Conservation (phyloP, 768 basidiomycete species). For the Lentinus tigrinus region DNA sequence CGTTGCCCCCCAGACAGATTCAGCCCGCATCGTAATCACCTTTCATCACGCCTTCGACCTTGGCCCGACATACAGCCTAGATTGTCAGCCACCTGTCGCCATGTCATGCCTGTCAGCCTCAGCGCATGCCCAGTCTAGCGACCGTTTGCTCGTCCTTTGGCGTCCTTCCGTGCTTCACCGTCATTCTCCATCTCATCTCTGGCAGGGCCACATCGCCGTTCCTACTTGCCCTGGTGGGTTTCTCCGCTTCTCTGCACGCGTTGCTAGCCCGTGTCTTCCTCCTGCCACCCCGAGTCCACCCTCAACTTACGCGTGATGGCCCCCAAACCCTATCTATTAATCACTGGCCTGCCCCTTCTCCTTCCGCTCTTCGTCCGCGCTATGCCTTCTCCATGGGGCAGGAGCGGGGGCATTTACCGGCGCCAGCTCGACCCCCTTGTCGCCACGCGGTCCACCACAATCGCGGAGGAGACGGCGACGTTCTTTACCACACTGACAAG, state of each 20-base stretch:
- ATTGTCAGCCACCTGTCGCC: too few species aligned
- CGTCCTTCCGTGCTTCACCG: not conserved
- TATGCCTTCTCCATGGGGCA: constrained; percentile 10
- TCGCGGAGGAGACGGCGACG: constrained; percentile 1
- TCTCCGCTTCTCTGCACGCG: not conserved
- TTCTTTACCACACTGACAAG: not conserved
- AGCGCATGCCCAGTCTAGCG: too few species aligned
- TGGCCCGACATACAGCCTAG: too few species aligned
- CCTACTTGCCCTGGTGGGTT: constrained; percentile 16
- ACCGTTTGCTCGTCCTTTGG: too few species aligned
- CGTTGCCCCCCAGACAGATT: too few species aligned
- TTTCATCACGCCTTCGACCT: too few species aligned
- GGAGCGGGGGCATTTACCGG: constrained; percentile 1
- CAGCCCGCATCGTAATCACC: too few species aligned
- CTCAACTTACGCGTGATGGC: not conserved
- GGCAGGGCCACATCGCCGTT: constrained; percentile 3
- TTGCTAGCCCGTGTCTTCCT: not conserved
- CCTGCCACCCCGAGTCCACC: not conserved
- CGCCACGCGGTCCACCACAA: not conserved
- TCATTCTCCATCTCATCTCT: not conserved
- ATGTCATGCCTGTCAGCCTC: too few species aligned
- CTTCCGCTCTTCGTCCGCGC: constrained; percentile 16
- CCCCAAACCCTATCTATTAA: not conserved
- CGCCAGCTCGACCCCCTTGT: not conserved
- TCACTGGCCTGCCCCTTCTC: constrained; percentile 11